Evolutionary conservation across 371 early-diverging fungal species (phyloP).

Genomic region (Syncephalis plumigaleata): DNA sequence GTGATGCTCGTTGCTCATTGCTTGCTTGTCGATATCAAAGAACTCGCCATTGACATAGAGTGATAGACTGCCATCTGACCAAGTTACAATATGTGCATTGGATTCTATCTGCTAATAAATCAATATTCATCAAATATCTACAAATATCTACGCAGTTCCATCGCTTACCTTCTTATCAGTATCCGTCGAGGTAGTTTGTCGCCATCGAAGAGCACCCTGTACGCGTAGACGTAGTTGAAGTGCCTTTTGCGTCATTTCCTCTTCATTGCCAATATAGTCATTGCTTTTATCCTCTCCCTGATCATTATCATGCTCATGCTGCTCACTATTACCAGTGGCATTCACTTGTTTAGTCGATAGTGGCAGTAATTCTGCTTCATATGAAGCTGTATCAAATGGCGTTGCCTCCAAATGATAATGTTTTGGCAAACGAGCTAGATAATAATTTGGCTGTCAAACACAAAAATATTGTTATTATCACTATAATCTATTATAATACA

Average conservation of each 20-base stretch:
- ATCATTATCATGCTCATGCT: constrained; percentile 11
- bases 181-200: constrained; percentile 22
- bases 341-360: constrained; percentile 15
- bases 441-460: constrained; percentile 19
- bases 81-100: constrained; percentile 61
- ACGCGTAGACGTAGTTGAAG: constrained; percentile 21
- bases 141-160: constrained; percentile 1
- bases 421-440: constrained; percentile 49
- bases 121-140: constrained; percentile 4
- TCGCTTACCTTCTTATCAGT: constrained; percentile 17
- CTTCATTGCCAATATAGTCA: not conserved
- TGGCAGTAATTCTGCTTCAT: constrained; percentile 24
- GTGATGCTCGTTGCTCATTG: constrained; percentile 31
- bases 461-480: not conserved
- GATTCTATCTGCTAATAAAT: constrained; percentile 38
- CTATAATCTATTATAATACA: too few species aligned
- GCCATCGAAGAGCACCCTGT: constrained; percentile 69
- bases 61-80: constrained; percentile 66
- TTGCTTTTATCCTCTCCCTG: not conserved
- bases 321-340: too few species aligned
- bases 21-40: constrained; percentile 43
- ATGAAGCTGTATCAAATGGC: constrained; percentile 45
- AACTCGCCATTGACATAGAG: constrained; percentile 58
- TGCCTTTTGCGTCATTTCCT: constrained; percentile 7
- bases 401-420: constrained; percentile 48